phyloP scores from a whole-genome alignment of 202 grass and related monocot species.

The Bolboschoenoplectus hybrid region DNA sequence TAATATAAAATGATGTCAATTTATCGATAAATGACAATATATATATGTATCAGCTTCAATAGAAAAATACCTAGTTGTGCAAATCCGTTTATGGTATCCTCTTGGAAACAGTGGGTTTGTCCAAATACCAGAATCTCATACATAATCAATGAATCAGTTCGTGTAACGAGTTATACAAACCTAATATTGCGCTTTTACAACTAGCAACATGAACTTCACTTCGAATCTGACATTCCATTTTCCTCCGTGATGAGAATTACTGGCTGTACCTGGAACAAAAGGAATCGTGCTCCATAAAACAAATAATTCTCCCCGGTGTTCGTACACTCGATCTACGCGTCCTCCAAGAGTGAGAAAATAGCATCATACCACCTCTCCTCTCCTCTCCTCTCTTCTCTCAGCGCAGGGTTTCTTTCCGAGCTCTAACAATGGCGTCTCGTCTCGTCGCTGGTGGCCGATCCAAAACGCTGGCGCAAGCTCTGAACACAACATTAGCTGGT shows the following conservation, averaged over 20 bases:
- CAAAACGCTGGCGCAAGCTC: conserved; percentile 23
- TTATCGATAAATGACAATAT: too few species aligned
- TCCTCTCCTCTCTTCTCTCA: neutral
- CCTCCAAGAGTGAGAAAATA: neutral
- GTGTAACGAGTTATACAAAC: neutral
- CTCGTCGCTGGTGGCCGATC: conserved; percentile 34
- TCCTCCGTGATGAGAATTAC: neutral
- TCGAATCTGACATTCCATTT: conserved; percentile 8
- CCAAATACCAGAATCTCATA: neutral
- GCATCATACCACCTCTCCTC: neutral
- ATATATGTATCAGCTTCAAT: too few species aligned
- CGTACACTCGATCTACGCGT: neutral
- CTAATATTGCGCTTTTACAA: neutral
- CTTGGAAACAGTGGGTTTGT: neutral
- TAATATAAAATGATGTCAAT: too few species aligned
- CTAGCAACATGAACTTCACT: neutral
- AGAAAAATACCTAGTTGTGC: too few species aligned
- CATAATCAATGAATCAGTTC: neutral
- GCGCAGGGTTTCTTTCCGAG: neutral
- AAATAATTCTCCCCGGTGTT: neutral
- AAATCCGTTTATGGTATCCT: neutral
- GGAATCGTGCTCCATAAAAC: neutral
- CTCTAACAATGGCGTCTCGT: conserved; percentile 35
- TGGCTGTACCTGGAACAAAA: neutral
- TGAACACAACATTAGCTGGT: neutral